Conservation (phyloP, 257 asterid genomes). For the Solanum habrochaites region DNA sequence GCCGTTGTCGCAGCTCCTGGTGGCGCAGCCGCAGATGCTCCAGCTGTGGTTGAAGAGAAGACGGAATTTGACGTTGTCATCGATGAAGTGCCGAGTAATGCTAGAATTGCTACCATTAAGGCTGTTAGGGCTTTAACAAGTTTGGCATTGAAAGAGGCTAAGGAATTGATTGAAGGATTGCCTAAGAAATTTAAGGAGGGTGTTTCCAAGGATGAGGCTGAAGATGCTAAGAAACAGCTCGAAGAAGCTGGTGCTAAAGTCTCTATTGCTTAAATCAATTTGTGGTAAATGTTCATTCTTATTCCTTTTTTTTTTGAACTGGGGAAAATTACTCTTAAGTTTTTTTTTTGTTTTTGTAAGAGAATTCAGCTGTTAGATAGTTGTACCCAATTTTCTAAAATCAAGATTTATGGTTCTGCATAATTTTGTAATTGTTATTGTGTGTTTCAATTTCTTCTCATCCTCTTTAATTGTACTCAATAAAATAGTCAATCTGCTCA, state of each 20-base stretch:
- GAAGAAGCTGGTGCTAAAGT: constrained; percentile 85
- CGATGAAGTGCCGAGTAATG: constrained; percentile 75
- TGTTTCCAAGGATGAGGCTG: constrained; percentile 75
- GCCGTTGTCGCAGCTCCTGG: constrained; percentile 36
- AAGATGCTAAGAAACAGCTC: constrained; percentile 90
- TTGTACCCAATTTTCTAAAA: not conserved
- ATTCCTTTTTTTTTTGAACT: too few relatives aligned
- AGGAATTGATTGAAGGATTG: constrained; percentile 83
- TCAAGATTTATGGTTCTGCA: not conserved
- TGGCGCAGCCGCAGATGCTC: constrained; percentile 25
- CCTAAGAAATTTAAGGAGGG: constrained; percentile 94
- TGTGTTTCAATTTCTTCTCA: not conserved
- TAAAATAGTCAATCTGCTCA: not conserved
- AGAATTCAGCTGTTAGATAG: constrained; percentile 3
- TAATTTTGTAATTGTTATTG: not conserved
- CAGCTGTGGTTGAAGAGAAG: constrained; percentile 81
- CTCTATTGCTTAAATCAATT: constrained; percentile 24
- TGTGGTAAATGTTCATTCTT: not conserved
- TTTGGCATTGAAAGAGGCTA: constrained; percentile 80
- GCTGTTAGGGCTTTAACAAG: constrained; percentile 81
- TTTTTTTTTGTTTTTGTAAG: not conserved
- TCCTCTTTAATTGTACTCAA: not conserved
- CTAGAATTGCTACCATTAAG: constrained; percentile 73
- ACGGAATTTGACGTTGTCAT: constrained; percentile 84
- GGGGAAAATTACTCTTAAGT: too few relatives aligned